Base-by-base conservation (phyloP, 2,329 filamentous ascomycete species). In the Colletotrichum incanum region DNA sequence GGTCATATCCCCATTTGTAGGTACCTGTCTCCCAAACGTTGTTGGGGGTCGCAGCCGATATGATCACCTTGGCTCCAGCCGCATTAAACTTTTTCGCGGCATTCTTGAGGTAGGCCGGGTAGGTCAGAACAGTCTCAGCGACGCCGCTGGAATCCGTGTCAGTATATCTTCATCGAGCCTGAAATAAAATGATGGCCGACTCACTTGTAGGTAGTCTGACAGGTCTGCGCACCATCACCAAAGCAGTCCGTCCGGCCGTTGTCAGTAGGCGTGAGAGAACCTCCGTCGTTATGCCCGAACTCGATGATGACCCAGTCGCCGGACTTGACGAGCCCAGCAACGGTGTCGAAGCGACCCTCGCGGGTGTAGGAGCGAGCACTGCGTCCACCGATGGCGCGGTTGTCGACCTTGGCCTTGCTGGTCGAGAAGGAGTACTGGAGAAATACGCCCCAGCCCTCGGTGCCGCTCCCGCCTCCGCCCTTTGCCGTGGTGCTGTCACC, bases 221-320 rank as follows among this genome's bases (percentile, higher is more conserved):
- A 91, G 1, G 85, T 88, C 77, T 92, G 85, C 9, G 78, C 77
- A 18, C 88, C 89, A 0, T 84, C 81, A 3, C 89, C 89, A 2
- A 79, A 80, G 71, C 91, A 93, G 75, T 89, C 90, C 1, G 87
- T 88, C 18, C 91, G 86, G 0, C 88, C 88, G 75, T 93, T 92
- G 79, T 93, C 91, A 16, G 80, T 86, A 1, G 79, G 80, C n/a
- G 34, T 26, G 2, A 90, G 82, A 0, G 86, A 86, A 1, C 91
- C 90, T 28, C 91, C 92, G 75, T 93, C 92, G 76, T 94, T 94
- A 83, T 93, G 92, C 0, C 92, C 92, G 76, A 93, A 93, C 76
- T 93, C 91, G 65, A 93, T 92, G 65, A 93, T 84, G 1, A 93
- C 91, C 79, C 89, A 91, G 79, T 93, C 92, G 41, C 89, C 90